These are phyloP conservation scores for Coriolopsis trogii DNA, from an alignment of 1,284 basidiomycete species.

Conservation along the genomic window DNA sequence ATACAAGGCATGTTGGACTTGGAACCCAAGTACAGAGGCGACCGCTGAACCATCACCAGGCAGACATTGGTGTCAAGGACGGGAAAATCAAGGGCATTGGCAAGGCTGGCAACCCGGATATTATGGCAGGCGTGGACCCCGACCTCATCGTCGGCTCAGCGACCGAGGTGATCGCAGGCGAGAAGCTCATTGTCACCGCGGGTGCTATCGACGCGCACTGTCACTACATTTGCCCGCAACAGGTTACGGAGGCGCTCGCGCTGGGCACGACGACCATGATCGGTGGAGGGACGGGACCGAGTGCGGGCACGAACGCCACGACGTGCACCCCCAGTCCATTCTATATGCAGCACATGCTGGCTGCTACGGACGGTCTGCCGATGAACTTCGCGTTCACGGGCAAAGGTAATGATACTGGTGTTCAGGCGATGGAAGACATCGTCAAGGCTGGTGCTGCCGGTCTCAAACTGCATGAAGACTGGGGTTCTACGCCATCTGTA, in stretches of 20 bases:
- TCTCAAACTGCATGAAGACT: constrained; percentile 97
- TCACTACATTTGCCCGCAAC: constrained; percentile 94
- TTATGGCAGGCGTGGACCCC: constrained; percentile 83
- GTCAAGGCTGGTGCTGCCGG: constrained; percentile 89
- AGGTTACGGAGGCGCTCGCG: constrained; percentile 75
- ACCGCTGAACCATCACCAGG: constrained; percentile 48
- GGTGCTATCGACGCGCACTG: constrained; percentile 93
- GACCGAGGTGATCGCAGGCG: constrained; percentile 95
- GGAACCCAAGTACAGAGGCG: not conserved
- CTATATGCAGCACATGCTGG: constrained; percentile 87
- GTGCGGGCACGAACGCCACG: constrained; percentile 89
- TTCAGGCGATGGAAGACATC: constrained; percentile 77
- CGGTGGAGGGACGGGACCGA: constrained; percentile 93
- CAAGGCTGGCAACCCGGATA: constrained; percentile 96
- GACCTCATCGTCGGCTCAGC: constrained; percentile 83
- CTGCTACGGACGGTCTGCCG: constrained; percentile 85
- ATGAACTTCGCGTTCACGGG: constrained; percentile 95
- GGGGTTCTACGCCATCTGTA: constrained; percentile 90
- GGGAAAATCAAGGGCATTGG: constrained; percentile 90
- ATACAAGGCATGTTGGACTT: constrained; percentile 69
- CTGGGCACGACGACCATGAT: constrained; percentile 86
- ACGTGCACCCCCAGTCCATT: constrained; percentile 92
- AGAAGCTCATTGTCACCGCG: constrained; percentile 92
- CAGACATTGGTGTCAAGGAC: constrained; percentile 94
- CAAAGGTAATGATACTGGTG: constrained; percentile 91